phyloP scores from a whole-genome alignment of 441 rosid genomes.

The Arabidopsis hybrid region DNA sequence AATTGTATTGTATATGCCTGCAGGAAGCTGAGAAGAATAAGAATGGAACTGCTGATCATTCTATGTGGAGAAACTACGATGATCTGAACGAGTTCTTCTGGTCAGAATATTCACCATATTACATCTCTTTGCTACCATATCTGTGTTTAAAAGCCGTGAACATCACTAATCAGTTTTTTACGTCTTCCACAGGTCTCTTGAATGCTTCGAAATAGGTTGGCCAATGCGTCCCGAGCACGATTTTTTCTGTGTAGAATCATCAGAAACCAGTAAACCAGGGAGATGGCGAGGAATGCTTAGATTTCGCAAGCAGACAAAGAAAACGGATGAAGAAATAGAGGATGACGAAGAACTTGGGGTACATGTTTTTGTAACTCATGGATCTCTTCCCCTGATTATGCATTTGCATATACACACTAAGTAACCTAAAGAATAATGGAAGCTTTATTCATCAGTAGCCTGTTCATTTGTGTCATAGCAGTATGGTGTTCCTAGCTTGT shows the following conservation, averaged over 20 bases:
- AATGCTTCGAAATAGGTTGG: constrained; percentile 95
- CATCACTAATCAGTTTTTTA: constrained; percentile 33
- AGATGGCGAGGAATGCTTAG: constrained; percentile 35
- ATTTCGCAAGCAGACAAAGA: constrained; percentile 44
- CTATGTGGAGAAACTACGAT: constrained; percentile 98
- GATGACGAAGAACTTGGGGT: constrained; percentile 78
- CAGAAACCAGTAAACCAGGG: constrained; percentile 45
- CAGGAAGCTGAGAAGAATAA: constrained; percentile 91
- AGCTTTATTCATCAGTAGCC: constrained; percentile 36
- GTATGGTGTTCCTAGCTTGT: constrained; percentile 49
- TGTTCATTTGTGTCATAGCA: constrained; percentile 37
- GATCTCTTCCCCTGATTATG: constrained; percentile 27
- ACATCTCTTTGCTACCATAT: constrained; percentile 22
- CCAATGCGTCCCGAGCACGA: constrained; percentile 84
- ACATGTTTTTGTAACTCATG: constrained; percentile 41
- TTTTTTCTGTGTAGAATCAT: constrained; percentile 59
- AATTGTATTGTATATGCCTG: constrained; percentile 45
- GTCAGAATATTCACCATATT: constrained; percentile 47
- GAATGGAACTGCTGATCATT: constrained; percentile 89
- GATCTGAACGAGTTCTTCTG: constrained; percentile 97
- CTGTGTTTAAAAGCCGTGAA: constrained; percentile 39
- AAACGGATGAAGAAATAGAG: constrained; percentile 51
- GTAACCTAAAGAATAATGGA: constrained; percentile 28
- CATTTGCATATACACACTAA: constrained; percentile 40
- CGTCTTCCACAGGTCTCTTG: constrained; percentile 75